These are phyloP conservation scores for Geosiphon pyriformis DNA, from an alignment of 192 early-diverging fungal species.

Conservation along the genomic window DNA sequence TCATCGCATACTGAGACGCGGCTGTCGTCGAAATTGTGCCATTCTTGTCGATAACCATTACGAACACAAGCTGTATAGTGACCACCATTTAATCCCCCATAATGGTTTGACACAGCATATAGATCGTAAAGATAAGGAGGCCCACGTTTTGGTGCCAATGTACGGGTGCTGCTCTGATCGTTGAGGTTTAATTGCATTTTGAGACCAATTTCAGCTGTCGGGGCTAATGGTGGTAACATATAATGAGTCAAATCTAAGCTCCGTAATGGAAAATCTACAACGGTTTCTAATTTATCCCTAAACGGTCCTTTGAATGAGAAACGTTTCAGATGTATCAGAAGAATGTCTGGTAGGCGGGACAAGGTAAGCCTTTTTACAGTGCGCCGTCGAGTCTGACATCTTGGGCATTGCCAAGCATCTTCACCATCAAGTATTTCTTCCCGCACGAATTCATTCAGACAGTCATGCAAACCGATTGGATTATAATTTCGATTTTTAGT, in stretches of 20 bases:
- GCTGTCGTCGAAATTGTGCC: slow-evolving; percentile 87
- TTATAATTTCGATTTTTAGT: slow-evolving; percentile 36
- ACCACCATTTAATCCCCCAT: slow-evolving; percentile 63
- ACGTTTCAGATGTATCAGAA: slow-evolving; percentile 93
- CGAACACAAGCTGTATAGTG: slow-evolving; percentile 75
- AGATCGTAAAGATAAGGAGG: slow-evolving; percentile 61
- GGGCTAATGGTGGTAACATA: slow-evolving; percentile 30
- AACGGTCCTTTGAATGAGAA: slow-evolving; percentile 92
- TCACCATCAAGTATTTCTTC: slow-evolving; percentile 85
- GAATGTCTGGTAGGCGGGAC: slow-evolving; percentile 75
- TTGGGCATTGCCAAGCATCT: slow-evolving; percentile 86
- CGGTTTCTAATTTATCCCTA: slow-evolving; percentile 84
- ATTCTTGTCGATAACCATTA: slow-evolving; percentile 55
- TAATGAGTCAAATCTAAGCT: slow-evolving; percentile 57
- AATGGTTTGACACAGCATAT: slow-evolving; percentile 81
- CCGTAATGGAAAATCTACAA: slow-evolving; percentile 76
- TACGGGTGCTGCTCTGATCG: neutral
- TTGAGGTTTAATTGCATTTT: slow-evolving; percentile 7
- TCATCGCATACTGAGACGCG: slow-evolving; percentile 56
- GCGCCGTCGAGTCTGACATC: slow-evolving; percentile 66
- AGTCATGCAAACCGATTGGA: slow-evolving; percentile 69
- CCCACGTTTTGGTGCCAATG: neutral
- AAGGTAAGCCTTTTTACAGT: slow-evolving; percentile 77
- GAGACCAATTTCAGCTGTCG: neutral
- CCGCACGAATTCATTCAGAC: slow-evolving; percentile 80